Evolutionary conservation across 164 flowering plant species (phyloP), one percentile per base, ranked within the genome.

Genomic region (Liriodendron chinense): DNA sequence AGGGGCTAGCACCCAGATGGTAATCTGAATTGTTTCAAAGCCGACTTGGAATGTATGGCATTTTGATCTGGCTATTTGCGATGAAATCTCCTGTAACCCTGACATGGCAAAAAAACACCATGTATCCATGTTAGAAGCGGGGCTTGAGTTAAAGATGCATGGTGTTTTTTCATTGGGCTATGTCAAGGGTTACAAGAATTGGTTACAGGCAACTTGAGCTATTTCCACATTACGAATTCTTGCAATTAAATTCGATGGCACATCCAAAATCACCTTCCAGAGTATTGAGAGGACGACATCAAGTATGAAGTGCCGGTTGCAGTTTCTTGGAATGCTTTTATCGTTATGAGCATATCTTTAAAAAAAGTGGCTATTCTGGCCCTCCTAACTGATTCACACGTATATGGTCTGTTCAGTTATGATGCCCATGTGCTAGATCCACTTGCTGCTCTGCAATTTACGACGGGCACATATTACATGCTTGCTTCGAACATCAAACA

Each of bases 391-490:
- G 18, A 2, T 23, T 28, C 26, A 13, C 64, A n/a, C 22, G 26
- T 26, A 12, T 20, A 25, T 3, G 34, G 9, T 76, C 13, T 47
- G 48, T 7, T 43, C 84, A 93, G 97, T 72, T 93, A 93, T 65
- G 99, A 95, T 83, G 98, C 85, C 69, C 99, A 93, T 81, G 97
- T 93, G 53, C 80, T 95, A 89, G 99, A 93, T 84, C 98, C 98
- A 26, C 83, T 95, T 57, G 99, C 96, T n/a, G 82, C 83, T 64
- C 85, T 95, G 71, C 99, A 95, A 76, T 92, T 87, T 68, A 92
- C 97, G 26, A 95, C 96, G 1, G 89, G 85, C 26, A 95, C 99
- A 65, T 93, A 92, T 84, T 90, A 93, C 90, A 85, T 84, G 91
- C 92, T 95, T 28, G 94, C 99, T n/a, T 84, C 91, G 14, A 83